Percentiles rank a stretch among this genome's conserved stretches.
These are phyloP conservation scores for Aeschynomene evenia DNA, from an alignment of 306 rosid species.

Conservation along the genomic window DNA sequence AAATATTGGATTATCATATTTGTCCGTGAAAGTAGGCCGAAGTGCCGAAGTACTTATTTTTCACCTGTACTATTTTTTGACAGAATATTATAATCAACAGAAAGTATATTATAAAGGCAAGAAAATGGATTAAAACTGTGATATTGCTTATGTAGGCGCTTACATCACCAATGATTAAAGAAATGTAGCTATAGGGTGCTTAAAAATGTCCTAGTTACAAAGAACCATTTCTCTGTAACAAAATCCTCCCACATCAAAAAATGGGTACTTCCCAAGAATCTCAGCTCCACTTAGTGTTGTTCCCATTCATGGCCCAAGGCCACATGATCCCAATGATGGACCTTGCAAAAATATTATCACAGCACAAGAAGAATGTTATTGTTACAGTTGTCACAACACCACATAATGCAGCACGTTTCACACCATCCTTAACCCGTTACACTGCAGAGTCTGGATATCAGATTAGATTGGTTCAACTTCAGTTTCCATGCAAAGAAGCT, in stretches of 20 bases:
- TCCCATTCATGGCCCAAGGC: constrained; percentile 86
- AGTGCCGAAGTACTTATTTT: too few species aligned
- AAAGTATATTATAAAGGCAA: background rate
- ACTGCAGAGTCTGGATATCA: constrained; percentile 25
- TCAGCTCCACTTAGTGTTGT: constrained; percentile 56
- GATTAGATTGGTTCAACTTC: constrained; percentile 44
- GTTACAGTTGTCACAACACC: constrained; percentile 72
- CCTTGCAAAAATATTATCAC: constrained; percentile 56
- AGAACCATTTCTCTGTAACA: background rate
- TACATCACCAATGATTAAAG: background rate
- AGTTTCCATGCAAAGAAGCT: constrained; percentile 53
- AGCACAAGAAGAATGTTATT: constrained; percentile 41
- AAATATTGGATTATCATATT: too few species aligned
- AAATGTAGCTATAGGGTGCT: background rate
- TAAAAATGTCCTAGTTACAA: background rate
- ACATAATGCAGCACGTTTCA: constrained; percentile 57
- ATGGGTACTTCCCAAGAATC: constrained; percentile 39
- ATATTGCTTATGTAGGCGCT: background rate
- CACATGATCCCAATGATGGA: constrained; percentile 91
- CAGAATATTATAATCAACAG: background rate
- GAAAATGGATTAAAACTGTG: background rate
- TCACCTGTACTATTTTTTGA: too few species aligned
- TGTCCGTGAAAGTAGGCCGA: too few species aligned
- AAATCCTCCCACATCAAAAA: constrained; percentile 2
- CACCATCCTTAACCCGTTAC: constrained; percentile 42